Percentiles rank a stretch among this genome's conserved stretches.
Conservation (phyloP, 169 alveolate species). For the Plasmodium gonderi region DNA sequence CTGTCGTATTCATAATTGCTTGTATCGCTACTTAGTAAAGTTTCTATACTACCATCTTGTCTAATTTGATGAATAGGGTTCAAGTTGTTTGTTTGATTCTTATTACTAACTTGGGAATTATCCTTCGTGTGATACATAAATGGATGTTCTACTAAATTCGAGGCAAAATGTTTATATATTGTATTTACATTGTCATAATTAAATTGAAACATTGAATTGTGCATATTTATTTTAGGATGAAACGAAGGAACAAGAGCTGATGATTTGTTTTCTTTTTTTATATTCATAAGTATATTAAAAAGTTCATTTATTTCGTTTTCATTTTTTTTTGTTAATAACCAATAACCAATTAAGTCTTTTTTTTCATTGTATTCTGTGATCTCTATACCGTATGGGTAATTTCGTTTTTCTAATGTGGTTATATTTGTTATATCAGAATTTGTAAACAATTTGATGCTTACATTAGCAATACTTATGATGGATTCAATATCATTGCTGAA, state of each 20-base stretch:
- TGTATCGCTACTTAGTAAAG: background rate
- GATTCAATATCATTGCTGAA: slow-evolving; percentile 60
- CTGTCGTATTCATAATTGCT: background rate
- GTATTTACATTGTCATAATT: slow-evolving; percentile 36
- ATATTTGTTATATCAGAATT: slow-evolving; percentile 51
- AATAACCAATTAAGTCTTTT: slow-evolving; percentile 51
- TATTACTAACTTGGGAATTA: background rate
- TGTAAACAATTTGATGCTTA: slow-evolving; percentile 14
- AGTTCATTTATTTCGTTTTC: slow-evolving; percentile 13
- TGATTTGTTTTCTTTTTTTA: slow-evolving; percentile 12
- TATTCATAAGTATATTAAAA: background rate
- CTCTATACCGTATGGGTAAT: slow-evolving; percentile 55
- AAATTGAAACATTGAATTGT: slow-evolving; percentile 15
- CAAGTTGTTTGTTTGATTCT: background rate
- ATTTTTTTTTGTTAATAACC: slow-evolving; percentile 46
- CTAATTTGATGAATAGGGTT: background rate
- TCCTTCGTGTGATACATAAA: background rate
- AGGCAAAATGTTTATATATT: slow-evolving; percentile 48
- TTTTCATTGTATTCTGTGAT: slow-evolving; percentile 61
- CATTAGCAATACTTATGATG: slow-evolving; percentile 28
- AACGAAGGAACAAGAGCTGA: slow-evolving; percentile 35
- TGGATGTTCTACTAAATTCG: slow-evolving; percentile 11
- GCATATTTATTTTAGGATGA: slow-evolving; percentile 72
- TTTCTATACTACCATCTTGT: background rate
- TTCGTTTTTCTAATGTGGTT: slow-evolving; percentile 56